These are phyloP conservation scores for Fusarium cicatricum DNA, from an alignment of 2,329 filamentous ascomycete species.

Conservation along the genomic window DNA sequence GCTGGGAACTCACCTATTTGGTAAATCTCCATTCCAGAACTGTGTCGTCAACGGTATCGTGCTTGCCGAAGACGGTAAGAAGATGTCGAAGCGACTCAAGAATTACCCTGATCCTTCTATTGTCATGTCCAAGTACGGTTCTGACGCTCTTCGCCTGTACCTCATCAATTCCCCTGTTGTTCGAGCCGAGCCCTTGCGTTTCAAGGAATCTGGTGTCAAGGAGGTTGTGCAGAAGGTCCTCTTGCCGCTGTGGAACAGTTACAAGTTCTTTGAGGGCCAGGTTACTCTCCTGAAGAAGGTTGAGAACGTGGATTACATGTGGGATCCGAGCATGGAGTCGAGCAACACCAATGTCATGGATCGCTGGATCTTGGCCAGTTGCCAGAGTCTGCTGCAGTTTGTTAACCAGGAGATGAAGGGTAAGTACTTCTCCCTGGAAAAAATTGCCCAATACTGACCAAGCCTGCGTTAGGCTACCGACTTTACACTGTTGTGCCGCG, in stretches of 20 bases:
- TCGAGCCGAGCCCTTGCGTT: constrained; percentile 86
- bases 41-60: constrained; percentile 97
- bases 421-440: constrained; percentile 50
- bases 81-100: constrained; percentile 97
- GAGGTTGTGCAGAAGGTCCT: constrained; percentile 94
- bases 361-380: constrained; percentile 91
- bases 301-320: constrained; percentile 77
- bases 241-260: constrained; percentile 93
- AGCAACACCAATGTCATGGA: constrained; percentile 94
- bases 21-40: constrained; percentile 87
- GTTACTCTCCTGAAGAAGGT: constrained; percentile 87
- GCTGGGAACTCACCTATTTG: constrained; percentile 87
- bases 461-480: constrained; percentile 63
- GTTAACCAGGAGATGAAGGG: constrained; percentile 92
- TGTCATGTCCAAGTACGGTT: constrained; percentile 88
- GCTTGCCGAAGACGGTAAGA: constrained; percentile 93
- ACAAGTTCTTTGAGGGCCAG: constrained; percentile 95
- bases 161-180: constrained; percentile 97
- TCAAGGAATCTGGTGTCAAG: constrained; percentile 92
- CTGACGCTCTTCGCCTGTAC: constrained; percentile 92
- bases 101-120: constrained; percentile 91
- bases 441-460: constrained; percentile 1
- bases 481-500: constrained; percentile 92
- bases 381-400: constrained; percentile 89
- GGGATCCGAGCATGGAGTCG: constrained; percentile 77